Evolutionary conservation across 495 filamentous ascomycete species (phyloP).

Genomic region (Peziza echinospora): DNA sequence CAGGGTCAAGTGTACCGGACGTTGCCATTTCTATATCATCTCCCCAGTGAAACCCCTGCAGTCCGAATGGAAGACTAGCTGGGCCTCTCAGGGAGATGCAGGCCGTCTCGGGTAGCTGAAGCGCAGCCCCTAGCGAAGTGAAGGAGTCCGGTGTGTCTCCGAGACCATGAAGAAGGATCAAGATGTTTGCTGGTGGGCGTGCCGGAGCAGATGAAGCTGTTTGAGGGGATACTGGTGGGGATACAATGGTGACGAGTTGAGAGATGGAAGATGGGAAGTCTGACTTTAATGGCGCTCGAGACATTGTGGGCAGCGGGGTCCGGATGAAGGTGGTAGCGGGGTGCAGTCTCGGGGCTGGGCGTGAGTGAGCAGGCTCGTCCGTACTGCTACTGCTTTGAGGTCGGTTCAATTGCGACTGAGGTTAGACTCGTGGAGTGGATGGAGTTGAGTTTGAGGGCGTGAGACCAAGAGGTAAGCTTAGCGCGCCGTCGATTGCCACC

Average conservation of each 20-base stretch:
- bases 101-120: conserved; percentile 63
- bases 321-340: too few relatives aligned
- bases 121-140: conserved; percentile 42
- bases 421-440: too few relatives aligned
- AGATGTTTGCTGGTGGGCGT: conserved; percentile 42
- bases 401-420: too few relatives aligned
- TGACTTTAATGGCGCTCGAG: background rate
- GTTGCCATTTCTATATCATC: conserved; percentile 58
- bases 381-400: too few relatives aligned
- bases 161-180: conserved; percentile 77
- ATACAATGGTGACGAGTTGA: background rate
- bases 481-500: too few relatives aligned
- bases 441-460: too few relatives aligned
- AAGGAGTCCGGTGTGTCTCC: conserved; percentile 57
- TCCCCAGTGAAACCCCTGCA: conserved; percentile 78
- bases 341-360: too few relatives aligned
- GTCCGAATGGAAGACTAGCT: conserved; percentile 46
- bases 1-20: conserved; percentile 46
- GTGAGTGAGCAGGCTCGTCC: too few relatives aligned
- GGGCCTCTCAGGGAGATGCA: conserved; percentile 56
- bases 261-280: background rate
- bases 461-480: too few relatives aligned
- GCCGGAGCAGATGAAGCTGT: background rate
- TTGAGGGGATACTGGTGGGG: background rate
- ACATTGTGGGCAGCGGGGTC: background rate